Evolutionary conservation across 345 rosid species (phyloP).

Genomic region (Isatis tinctoria): DNA sequence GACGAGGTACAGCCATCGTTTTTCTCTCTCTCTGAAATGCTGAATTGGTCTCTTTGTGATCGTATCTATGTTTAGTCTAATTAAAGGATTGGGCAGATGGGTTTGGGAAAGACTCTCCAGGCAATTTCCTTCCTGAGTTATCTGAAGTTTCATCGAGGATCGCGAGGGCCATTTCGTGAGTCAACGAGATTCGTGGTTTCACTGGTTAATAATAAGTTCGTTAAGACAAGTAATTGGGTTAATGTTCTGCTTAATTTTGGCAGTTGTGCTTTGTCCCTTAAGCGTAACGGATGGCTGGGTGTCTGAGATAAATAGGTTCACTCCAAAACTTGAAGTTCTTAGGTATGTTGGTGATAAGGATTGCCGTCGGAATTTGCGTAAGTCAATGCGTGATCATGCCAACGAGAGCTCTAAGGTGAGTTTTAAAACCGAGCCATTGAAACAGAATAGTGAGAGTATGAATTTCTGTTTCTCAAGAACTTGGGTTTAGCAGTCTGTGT

Average conservation of each 20-base stretch:
- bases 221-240: not conserved
- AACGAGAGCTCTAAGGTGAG: slow-evolving; percentile 49
- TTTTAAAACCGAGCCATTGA: slow-evolving; percentile 13
- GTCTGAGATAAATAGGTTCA: slow-evolving; percentile 63
- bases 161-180: slow-evolving; percentile 73
- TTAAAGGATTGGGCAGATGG: slow-evolving; percentile 56
- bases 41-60: not conserved
- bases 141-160: slow-evolving; percentile 50
- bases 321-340: slow-evolving; percentile 58
- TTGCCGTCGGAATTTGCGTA: slow-evolving; percentile 48
- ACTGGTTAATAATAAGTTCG: not conserved
- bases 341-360: slow-evolving; percentile 81
- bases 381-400: slow-evolving; percentile 42
- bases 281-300: slow-evolving; percentile 91
- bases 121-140: slow-evolving; percentile 77
- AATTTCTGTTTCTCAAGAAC: not conserved
- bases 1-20: slow-evolving; percentile 52
- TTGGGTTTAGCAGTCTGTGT: not conserved
- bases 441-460: not conserved
- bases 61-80: not conserved
- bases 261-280: slow-evolving; percentile 83
- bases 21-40: not conserved
- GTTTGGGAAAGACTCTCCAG: slow-evolving; percentile 86
- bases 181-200: slow-evolving; percentile 13
- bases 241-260: slow-evolving; percentile 11